Evolutionary conservation across 768 basidiomycete genomes (phyloP).

Genomic region (Mycena epipterygia): DNA sequence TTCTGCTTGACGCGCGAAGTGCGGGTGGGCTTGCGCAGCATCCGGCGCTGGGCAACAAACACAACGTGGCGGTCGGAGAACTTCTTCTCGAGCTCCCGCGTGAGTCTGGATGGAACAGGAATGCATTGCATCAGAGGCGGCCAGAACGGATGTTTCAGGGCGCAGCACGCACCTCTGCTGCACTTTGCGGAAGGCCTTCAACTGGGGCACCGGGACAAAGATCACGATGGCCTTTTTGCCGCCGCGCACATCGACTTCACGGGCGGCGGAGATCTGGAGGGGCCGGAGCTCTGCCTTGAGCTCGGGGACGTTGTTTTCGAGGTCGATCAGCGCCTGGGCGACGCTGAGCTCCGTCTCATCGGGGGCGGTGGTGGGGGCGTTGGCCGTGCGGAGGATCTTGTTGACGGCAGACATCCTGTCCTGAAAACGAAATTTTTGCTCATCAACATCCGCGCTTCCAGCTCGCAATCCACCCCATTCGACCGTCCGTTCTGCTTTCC

Average conservation of each 20-base stretch:
- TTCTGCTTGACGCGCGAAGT: constrained; percentile 95
- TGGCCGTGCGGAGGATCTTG: constrained; percentile 97
- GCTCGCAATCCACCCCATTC: constrained; percentile 13
- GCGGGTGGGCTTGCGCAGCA: constrained; percentile 97
- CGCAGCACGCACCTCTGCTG: constrained; percentile 82
- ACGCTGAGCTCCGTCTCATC: constrained; percentile 93
- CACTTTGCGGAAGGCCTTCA: constrained; percentile 99
- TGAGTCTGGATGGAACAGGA: too few relatives aligned
- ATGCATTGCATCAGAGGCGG: not conserved
- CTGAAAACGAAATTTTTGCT: constrained; percentile 25
- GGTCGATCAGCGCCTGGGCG: constrained; percentile 96
- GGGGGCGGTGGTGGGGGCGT: constrained; percentile 90
- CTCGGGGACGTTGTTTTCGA: constrained; percentile 98
- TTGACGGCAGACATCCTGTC: constrained; percentile 79
- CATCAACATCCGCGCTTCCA: constrained; percentile 14
- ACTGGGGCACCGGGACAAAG: constrained; percentile 96
- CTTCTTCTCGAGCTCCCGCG: constrained; percentile 99
- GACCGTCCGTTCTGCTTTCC: not conserved
- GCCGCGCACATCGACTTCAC: constrained; percentile 98
- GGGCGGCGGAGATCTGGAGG: constrained; percentile 97
- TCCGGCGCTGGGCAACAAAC: constrained; percentile 98
- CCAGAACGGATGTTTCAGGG: too few relatives aligned
- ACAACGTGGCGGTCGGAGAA: constrained; percentile 99
- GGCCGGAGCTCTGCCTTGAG: constrained; percentile 96
- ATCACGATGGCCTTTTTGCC: constrained; percentile 99